Evolutionary conservation across 2,329 filamentous ascomycete genomes (phyloP), one percentile per base, ranked within the genome.

Genomic region (Neophaeococcomyces mojaviensis): DNA sequence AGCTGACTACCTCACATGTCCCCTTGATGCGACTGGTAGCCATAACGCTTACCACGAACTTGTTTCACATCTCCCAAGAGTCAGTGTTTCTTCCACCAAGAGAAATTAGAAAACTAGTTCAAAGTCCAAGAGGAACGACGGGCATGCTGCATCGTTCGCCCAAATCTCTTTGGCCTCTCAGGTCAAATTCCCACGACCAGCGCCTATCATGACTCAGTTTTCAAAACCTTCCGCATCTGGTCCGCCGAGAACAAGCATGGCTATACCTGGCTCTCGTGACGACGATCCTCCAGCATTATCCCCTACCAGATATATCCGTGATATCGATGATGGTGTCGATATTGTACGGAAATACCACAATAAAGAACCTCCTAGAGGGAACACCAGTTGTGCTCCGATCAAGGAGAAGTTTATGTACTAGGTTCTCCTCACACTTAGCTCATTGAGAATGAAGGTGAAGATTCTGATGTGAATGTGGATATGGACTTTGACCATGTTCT

Each of bases 261-360:
- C 79, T 50, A 83, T 85, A 60, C 78, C 78, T 40, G 71, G 75
- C 59, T 69, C 73, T 49, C 70, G 73, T 58, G 61, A 66, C 48
- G 59, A 64, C 35, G 68, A 71, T 42, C 81, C 81, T 49, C 81
- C 81, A 52, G 79, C 80, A 41, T 69, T 84, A 57, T 81, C 81
- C 56, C 81, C 81, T 48, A 76, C 80, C 43, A 72, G 70, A 62
- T 67, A 73, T 59, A 73, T 83, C 49, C 69, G 71, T 54, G 74
- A 78, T 49, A 64, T 79, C 53, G 67, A 70, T 55, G 62, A 70
- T 52, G 78, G 77, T 30, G 70, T 75, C 56, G 81, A 84, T 63
- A 70, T 74, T 46, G 79, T 74, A 50, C 82, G 78, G 78, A 68
- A 75, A 61, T 79, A 76, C 71, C 77, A 73, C 51, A 81, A 83